phyloP scores from a whole-genome alignment of 129 eudicot species.

The Pseudognaphalium luteoalbum region DNA sequence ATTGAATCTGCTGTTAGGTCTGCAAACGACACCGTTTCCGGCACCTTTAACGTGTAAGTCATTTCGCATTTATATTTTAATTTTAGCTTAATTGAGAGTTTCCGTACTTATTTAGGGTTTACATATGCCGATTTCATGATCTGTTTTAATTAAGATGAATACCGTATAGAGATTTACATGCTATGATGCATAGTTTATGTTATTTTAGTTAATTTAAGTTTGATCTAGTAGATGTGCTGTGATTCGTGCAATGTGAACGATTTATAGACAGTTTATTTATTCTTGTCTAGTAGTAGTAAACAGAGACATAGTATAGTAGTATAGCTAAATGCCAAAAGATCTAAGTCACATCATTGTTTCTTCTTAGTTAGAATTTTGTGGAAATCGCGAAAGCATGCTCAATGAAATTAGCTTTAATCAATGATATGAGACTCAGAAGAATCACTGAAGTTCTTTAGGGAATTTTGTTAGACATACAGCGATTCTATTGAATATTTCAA shows the following conservation, averaged over 20 bases:
- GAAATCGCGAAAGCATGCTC: neutral
- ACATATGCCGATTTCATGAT: neutral
- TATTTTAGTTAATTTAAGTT: neutral
- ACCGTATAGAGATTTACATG: neutral
- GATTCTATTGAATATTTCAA: neutral
- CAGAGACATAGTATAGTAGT: no score
- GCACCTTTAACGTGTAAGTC: slow-evolving; percentile 79
- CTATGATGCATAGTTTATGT: neutral
- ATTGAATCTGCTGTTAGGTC: slow-evolving; percentile 84
- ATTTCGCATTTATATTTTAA: neutral
- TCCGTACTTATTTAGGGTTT: slow-evolving; percentile 1
- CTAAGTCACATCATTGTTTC: neutral
- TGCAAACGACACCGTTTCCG: slow-evolving; percentile 86
- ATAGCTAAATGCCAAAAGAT: neutral
- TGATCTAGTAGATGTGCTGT: slow-evolving; percentile 12
- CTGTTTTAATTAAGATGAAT: slow-evolving; percentile 1
- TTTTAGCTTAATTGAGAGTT: neutral
- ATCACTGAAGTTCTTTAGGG: neutral
- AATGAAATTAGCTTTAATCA: neutral
- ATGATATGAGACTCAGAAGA: neutral
- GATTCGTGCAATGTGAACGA: no score
- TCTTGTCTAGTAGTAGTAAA: no score
- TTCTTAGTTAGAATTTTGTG: neutral
- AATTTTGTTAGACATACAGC: neutral
- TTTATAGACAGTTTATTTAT: no score